Evolutionary conservation across 306 rosid species (phyloP).

Genomic region (Phaseolus lunatus): DNA sequence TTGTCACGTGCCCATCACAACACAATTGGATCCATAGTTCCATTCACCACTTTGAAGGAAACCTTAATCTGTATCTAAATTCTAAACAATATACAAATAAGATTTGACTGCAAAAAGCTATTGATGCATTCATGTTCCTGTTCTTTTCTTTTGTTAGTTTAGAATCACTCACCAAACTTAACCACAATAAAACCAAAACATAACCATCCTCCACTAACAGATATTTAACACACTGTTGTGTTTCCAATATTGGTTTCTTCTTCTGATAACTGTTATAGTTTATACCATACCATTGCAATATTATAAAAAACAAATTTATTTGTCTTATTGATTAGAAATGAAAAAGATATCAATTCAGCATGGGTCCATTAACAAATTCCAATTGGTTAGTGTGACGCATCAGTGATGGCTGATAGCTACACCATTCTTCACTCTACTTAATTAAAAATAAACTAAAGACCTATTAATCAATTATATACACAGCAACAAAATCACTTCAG

Average conservation of each 20-base stretch:
- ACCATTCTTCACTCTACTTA: slow-evolving; percentile 30
- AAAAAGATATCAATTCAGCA: slow-evolving; percentile 32
- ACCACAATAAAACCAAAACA: background rate
- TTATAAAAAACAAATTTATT: slow-evolving; percentile 16
- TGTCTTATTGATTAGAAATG: slow-evolving; percentile 36
- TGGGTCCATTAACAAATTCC: slow-evolving; percentile 45
- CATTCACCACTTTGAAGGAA: slow-evolving; percentile 26
- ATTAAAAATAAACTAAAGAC: slow-evolving; percentile 25
- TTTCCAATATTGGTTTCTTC: slow-evolving; percentile 16
- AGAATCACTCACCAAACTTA: no score
- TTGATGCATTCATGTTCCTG: background rate
- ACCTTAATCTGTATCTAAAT: background rate
- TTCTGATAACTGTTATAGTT: background rate
- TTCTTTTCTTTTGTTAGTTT: no score
- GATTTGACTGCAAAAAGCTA: background rate
- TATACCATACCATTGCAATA: slow-evolving; percentile 13
- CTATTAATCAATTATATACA: slow-evolving; percentile 9
- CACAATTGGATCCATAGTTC: background rate
- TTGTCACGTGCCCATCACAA: slow-evolving; percentile 32
- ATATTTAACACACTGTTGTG: background rate
- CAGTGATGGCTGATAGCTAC: slow-evolving; percentile 32
- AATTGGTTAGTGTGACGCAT: slow-evolving; percentile 42
- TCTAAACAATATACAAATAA: slow-evolving; percentile 9
- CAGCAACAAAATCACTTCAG: slow-evolving; percentile 38
- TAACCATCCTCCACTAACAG: background rate